Conservation (phyloP, 73 alveolate species). For the Paraurostyla sp. region DNA sequence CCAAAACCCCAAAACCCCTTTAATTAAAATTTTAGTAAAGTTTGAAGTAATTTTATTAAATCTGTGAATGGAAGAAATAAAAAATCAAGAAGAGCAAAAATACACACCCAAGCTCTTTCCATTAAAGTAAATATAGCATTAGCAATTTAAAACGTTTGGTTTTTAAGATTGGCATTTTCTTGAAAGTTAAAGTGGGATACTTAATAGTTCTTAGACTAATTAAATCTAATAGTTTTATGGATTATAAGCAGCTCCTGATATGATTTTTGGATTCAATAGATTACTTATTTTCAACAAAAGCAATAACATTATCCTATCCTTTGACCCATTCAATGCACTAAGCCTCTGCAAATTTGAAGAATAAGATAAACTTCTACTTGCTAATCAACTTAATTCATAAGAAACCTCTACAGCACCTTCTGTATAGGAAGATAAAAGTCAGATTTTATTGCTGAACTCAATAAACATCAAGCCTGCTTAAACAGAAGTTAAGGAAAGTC, state of each 20-base stretch:
- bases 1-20: conserved; percentile 39
- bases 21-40: not conserved
- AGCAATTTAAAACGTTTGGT: not conserved
- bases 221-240: conserved; percentile 70
- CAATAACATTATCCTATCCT: conserved; percentile 68
- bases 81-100: not conserved
- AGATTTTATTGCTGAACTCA: conserved; percentile 9
- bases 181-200: not conserved
- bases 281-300: conserved; percentile 63
- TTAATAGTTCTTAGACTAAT: conserved; percentile 5
- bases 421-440: not conserved
- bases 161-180: conserved; percentile 4
- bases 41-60: not conserved
- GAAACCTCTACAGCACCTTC: conserved; percentile 41
- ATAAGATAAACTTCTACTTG: conserved; percentile 37
- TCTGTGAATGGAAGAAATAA: not conserved
- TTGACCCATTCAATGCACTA: conserved; percentile 75
- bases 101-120: not conserved
- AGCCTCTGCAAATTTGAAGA: conserved; percentile 68
- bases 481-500: conserved; percentile 65
- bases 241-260: conserved; percentile 43
- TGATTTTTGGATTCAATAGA: conserved; percentile 79
- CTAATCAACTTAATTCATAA: conserved; percentile 5
- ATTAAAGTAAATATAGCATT: not conserved
- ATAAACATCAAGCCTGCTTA: conserved; percentile 67